phyloP scores from a whole-genome alignment of 495 filamentous ascomycete species.

The Aspergillus homomorphus region DNA sequence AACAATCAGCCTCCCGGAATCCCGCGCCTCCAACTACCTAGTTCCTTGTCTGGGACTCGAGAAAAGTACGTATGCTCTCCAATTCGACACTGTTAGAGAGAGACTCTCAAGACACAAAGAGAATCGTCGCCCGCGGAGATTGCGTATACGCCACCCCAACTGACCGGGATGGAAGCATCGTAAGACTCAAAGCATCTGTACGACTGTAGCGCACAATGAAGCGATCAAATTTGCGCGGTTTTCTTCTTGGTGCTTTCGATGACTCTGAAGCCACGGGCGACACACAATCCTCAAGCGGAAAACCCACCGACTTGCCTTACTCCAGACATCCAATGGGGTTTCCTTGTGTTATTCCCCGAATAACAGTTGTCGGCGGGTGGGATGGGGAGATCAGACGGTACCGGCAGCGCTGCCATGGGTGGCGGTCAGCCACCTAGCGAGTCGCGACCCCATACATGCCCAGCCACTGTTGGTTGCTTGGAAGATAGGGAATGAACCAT shows the following conservation, averaged over 20 bases:
- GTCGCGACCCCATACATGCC: conserved; percentile 8
- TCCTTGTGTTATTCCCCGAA: background rate
- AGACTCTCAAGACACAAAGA: too few species aligned
- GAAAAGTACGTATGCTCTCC: too few species aligned
- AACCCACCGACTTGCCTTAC: background rate
- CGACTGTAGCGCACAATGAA: background rate
- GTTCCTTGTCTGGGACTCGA: background rate
- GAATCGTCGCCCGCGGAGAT: background rate
- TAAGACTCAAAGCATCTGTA: background rate
- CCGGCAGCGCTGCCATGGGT: conserved; percentile 11
- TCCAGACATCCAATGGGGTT: background rate
- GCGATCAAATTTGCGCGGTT: background rate
- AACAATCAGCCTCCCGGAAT: background rate
- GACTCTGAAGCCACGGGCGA: background rate
- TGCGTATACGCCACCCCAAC: background rate
- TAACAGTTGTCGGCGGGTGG: background rate
- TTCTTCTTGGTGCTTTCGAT: background rate
- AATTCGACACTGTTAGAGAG: too few species aligned
- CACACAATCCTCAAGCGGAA: background rate
- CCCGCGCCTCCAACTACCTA: background rate
- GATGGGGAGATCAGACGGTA: conserved; percentile 5
- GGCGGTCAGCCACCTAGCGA: conserved; percentile 16
- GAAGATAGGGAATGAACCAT: conserved; percentile 10
- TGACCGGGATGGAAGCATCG: background rate
- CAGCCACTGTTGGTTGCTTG: conserved; percentile 15